A percentile compares a stretch with the other conserved stretches of the same genome.
Evolutionary conservation across 2,329 filamentous ascomycete species (phyloP).

Genomic region (Fusarium albidum): DNA sequence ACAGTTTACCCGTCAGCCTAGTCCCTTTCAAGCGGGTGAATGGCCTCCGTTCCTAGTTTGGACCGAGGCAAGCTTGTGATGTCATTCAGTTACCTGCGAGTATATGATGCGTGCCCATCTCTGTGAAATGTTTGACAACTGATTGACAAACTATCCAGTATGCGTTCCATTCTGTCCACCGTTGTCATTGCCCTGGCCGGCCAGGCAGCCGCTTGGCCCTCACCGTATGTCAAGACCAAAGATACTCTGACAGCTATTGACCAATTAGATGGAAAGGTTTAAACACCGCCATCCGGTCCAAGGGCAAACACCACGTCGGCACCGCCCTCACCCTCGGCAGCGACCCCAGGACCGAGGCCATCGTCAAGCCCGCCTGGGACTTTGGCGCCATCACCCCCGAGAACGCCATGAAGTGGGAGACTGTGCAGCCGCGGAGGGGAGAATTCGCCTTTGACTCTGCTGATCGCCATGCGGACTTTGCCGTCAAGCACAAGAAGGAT

Average conservation of each 20-base stretch:
- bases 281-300: constrained; percentile 37
- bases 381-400: constrained; percentile 65
- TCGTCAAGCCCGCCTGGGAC: constrained; percentile 58
- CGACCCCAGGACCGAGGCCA: constrained; percentile 56
- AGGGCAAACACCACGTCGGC: constrained; percentile 58
- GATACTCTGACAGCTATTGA: too few species aligned
- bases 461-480: constrained; percentile 54
- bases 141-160: neutral
- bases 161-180: neutral
- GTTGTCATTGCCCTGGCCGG: neutral
- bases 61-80: too few species aligned
- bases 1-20: too few species aligned
- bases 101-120: too few species aligned
- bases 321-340: constrained; percentile 64
- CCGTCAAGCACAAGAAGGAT: constrained; percentile 53
- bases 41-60: too few species aligned
- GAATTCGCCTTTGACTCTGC: constrained; percentile 64
- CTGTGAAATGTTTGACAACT: too few species aligned
- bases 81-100: too few species aligned
- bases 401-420: constrained; percentile 63
- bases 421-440: constrained; percentile 61
- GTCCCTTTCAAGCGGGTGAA: too few species aligned
- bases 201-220: neutral
- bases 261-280: constrained; percentile 18
- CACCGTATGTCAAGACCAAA: neutral